Evolutionary conservation across 495 filamentous ascomycete genomes (phyloP).

Genomic region (Neurospora sp.): DNA sequence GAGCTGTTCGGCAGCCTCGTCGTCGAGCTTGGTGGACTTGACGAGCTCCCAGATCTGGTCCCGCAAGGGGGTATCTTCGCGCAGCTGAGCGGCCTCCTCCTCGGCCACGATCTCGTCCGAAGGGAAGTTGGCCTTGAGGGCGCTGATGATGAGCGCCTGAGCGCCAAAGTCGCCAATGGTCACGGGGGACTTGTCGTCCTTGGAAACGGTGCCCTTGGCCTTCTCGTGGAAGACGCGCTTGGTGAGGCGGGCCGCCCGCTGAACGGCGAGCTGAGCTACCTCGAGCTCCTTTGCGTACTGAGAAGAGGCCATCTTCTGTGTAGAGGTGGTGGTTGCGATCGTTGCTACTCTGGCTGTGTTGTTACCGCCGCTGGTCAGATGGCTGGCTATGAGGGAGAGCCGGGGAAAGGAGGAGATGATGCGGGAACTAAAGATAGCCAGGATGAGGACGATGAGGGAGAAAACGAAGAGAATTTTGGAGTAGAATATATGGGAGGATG

Average conservation of each 20-base stretch:
- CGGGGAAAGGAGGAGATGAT: constrained; percentile 6
- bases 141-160: constrained; percentile 88
- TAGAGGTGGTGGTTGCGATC: background rate
- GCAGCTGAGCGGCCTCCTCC: constrained; percentile 75
- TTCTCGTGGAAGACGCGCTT: constrained; percentile 87
- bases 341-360: background rate
- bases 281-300: constrained; percentile 69
- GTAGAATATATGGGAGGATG: background rate
- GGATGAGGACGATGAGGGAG: constrained; percentile 14
- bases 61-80: constrained; percentile 53
- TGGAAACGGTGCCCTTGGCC: constrained; percentile 86
- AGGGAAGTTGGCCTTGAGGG: constrained; percentile 82
- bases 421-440: constrained; percentile 10
- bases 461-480: constrained; percentile 2
- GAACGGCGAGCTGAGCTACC: constrained; percentile 83
- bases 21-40: constrained; percentile 57
- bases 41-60: constrained; percentile 78
- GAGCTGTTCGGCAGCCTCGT: constrained; percentile 44
- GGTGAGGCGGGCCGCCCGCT: constrained; percentile 78
- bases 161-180: constrained; percentile 97
- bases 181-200: constrained; percentile 91
- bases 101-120: constrained; percentile 86
- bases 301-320: constrained; percentile 10
- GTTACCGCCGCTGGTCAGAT: constrained; percentile 1
- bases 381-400: constrained; percentile 12